Percentiles rank a stretch among this genome's conserved stretches.
Evolutionary conservation across 1,284 basidiomycete species (phyloP).

Genomic region (Bondarzewia mesenterica): DNA sequence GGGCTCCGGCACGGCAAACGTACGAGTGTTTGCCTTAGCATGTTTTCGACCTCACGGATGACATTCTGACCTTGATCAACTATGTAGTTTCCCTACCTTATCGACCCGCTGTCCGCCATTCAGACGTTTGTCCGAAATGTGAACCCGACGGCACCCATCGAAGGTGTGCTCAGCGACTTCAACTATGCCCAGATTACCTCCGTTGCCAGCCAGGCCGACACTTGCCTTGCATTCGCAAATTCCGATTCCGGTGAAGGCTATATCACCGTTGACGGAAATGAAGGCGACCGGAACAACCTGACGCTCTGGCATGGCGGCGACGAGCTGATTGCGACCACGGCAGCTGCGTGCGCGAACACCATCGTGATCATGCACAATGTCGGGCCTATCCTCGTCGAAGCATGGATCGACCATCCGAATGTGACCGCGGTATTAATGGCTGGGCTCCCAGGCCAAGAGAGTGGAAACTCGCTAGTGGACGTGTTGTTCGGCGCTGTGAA

Average conservation of each 20-base stretch:
- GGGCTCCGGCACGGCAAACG: slow-evolving; percentile 40
- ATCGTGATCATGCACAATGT: slow-evolving; percentile 46
- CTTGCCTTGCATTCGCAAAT: slow-evolving; percentile 14
- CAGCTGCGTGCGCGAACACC: slow-evolving; percentile 30
- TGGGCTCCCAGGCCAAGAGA: slow-evolving; percentile 52
- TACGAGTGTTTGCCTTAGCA: slow-evolving; percentile 2
- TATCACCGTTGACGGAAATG: slow-evolving; percentile 45
- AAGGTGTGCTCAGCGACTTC: slow-evolving; percentile 6
- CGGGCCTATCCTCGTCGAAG: slow-evolving; percentile 35
- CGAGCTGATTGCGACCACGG: slow-evolving; percentile 25
- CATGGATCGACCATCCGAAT: slow-evolving; percentile 36
- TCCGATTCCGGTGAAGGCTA: slow-evolving; percentile 37
- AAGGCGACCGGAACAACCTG: slow-evolving; percentile 29
- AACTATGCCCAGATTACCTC: slow-evolving; percentile 1
- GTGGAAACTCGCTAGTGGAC: slow-evolving; percentile 48
- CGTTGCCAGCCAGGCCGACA: slow-evolving; percentile 21
- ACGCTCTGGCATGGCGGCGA: slow-evolving; percentile 7
- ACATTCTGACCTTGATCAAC: background rate
- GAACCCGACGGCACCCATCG: slow-evolving; percentile 1
- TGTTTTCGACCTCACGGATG: background rate
- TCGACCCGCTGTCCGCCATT: slow-evolving; percentile 4
- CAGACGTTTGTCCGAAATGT: slow-evolving; percentile 13
- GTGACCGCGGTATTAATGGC: slow-evolving; percentile 38
- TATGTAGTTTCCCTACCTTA: slow-evolving; percentile 4
- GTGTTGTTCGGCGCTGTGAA: slow-evolving; percentile 42